Base-by-base conservation (phyloP, 2,329 filamentous ascomycete species). In the Penicillium sp. region DNA sequence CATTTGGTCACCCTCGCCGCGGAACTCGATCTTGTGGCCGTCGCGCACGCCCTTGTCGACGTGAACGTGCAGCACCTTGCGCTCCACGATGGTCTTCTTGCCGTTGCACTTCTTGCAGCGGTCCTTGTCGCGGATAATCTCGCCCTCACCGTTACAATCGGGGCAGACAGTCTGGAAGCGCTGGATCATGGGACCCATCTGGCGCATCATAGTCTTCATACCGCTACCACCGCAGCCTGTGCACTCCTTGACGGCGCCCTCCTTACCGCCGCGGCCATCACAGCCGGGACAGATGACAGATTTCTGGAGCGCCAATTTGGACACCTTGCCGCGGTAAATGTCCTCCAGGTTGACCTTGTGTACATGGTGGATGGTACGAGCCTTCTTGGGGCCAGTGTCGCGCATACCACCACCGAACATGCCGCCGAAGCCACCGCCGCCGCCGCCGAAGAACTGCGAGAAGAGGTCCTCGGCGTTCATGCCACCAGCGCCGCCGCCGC, bases 131-230 rank as follows among this genome's bases (percentile, higher is more conserved):
- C 89, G 89, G 72, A 98, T 92, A 59, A 87, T 90, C 78, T 98
- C 93, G 53, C 93, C 92, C 74, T 98, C 93, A 56, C 95, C 95
- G 63, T 93, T 92, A 72, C 93, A 98, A 76, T 98, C 95, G 25
- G 91, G 88, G 81, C 93, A 98, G 64, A 96, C 91, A 27, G 92
- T 97, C 80, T 98, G 93, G 84, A 98, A 98, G 50, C 93, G 89
- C 78, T 98, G 95, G 63, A 98, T 97, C 93, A 98, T 98, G 52
- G 93, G 93, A 44, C 93, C 93, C 91, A 98, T 97, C 76, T 98
- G 93, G 70, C 95, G 88, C 93, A 98, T 96, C 92, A 98, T 97
- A 35, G 89, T 96, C 87, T 97, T 97, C 88, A 96, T 95, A 74
- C 93, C 93, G 57, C 87, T 83, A 59, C 93, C 93, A 65, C 95